Evolutionary conservation across 139 green algal genomes (phyloP), one percentile per base, ranked within the genome.

Genomic region (Chlorella sp.): DNA sequence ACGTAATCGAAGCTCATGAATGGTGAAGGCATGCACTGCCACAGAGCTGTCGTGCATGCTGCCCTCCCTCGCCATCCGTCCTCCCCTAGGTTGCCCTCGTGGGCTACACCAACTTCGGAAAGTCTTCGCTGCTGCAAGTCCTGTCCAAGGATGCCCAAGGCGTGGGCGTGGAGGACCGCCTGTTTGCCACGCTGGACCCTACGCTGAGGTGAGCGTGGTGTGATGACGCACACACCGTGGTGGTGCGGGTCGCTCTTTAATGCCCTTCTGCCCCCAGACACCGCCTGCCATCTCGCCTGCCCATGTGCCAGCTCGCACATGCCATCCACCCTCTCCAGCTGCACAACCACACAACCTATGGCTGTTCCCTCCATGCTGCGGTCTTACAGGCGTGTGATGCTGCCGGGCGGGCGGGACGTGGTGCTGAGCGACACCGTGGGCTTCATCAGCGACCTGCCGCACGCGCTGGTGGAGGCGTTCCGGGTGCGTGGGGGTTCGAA

Each of bases 371-470:
- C 64, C 64, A 65, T 65, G 56, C 56, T 65, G 7, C 28, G 17
- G 4, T 32, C 73, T 40, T 36, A 28, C 77, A 83, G 77, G 41
- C 82, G 85, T 3, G 80, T 88, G 43, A 64, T 76, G 73, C 91
- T 95, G 67, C 90, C 90, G 26, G 40, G 58, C 8, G 89, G 89
- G 28, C 60, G 76, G 0, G 72, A 86, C 3, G 87, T 64, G 20
- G 76, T 95, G 4, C 81, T 95, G 32, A 84, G 54, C 13, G 92
- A 95, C 87, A 94, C 93, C 8, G 93, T 96, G 30, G 93, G 93
- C 76, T 96, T 96, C 92, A 96, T 96, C 83, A 90, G 84, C 20
- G 90, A 96, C 80, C 88, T 96, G 82, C 93, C 93, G 0, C 38
- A 85, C 17, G 84, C 89, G 69, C 90, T 96, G 73, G 84, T 96